Evolutionary conservation across 352 stramenopile genomes (phyloP), one percentile per base, ranked within the genome.

Genomic region (Pythium scleroteichum): DNA sequence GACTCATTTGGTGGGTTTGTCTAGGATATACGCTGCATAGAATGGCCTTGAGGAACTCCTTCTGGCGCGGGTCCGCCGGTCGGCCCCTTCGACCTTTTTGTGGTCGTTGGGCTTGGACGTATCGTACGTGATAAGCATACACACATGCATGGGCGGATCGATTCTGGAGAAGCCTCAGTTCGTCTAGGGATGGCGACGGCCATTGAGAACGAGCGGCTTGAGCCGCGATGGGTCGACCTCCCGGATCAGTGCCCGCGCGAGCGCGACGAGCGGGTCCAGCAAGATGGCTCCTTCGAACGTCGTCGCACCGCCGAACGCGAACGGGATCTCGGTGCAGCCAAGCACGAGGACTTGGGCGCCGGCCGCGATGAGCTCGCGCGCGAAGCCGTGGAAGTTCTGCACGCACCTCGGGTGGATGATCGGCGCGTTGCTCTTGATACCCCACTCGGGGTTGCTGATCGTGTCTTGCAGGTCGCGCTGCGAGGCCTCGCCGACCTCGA

Each of bases 311-410:
- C 41, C 41, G 23, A 85, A 82, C 1, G 66, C 76, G 35, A 85
- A 77, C 3, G 76, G 76, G 48, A 85, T 81, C 61, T 85, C 76
- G 0, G 73, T 83, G 63, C 76, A 85, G 19, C 76, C 76, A 19
- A 85, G 29, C 27, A 85, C 66, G 45, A 82, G 53, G 12, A 80
- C 63, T 19, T 81, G 57, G 4, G 76, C 73, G 4, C 76, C 76
- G 12, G 59, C 41, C 4, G 41, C 53, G 33, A 74, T 64, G 8
- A 85, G 64, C 16, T 66, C 41, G 6, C 64, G 68, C 6, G 76
- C 73, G 32, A 72, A 85, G 7, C 52, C 13, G 8, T 85, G 45
- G 47, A 79, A 82, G 45, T 85, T 85, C 6, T 57, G 41, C 17
- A 79, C 39, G 50, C 73, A 81, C 2, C 61, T 56, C 17, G 64